Conservation (phyloP, 1,139 yeast species). For the Sugiyamaella japonica region DNA sequence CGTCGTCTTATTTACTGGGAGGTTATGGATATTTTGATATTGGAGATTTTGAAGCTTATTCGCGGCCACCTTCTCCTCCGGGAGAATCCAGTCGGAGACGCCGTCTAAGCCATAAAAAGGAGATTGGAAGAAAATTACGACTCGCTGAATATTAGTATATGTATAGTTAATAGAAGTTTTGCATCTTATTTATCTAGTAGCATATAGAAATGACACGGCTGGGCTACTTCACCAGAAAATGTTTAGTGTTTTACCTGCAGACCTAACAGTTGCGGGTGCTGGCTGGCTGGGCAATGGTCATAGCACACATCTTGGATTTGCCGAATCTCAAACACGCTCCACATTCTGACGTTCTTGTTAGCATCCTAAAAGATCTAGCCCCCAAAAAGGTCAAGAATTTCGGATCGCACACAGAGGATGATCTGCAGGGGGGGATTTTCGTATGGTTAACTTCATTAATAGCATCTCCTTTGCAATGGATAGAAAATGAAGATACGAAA, state of each 20-base stretch:
- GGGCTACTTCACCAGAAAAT: neutral
- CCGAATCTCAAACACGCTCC: slow-evolving; percentile 17
- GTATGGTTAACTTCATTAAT: slow-evolving; percentile 68
- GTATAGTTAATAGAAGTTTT: neutral
- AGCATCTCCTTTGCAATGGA: slow-evolving; percentile 57
- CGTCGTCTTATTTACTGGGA: slow-evolving; percentile 58
- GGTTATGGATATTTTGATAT: slow-evolving; percentile 80
- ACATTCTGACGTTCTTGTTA: neutral
- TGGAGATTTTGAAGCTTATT: slow-evolving; percentile 59
- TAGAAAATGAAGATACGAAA: slow-evolving; percentile 41
- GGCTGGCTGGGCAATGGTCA: slow-evolving; percentile 1
- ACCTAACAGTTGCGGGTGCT: neutral
- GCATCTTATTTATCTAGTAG: too few relatives aligned
- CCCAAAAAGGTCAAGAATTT: slow-evolving; percentile 61
- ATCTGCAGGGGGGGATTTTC: slow-evolving; percentile 43
- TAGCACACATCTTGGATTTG: slow-evolving; percentile 17
- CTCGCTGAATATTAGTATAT: slow-evolving; percentile 62
- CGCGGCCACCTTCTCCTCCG: slow-evolving; percentile 70
- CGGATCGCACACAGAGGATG: slow-evolving; percentile 30
- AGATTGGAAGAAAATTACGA: slow-evolving; percentile 71
- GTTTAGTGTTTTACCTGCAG: neutral
- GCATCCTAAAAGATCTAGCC: slow-evolving; percentile 26
- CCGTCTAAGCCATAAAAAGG: slow-evolving; percentile 48
- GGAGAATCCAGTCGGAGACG: slow-evolving; percentile 39
- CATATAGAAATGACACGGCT: neutral